A percentile compares a stretch with the other conserved stretches of the same genome.
These are phyloP conservation scores for Alternaria triticina DNA, from an alignment of 2,329 filamentous ascomycete species.

Conservation along the genomic window DNA sequence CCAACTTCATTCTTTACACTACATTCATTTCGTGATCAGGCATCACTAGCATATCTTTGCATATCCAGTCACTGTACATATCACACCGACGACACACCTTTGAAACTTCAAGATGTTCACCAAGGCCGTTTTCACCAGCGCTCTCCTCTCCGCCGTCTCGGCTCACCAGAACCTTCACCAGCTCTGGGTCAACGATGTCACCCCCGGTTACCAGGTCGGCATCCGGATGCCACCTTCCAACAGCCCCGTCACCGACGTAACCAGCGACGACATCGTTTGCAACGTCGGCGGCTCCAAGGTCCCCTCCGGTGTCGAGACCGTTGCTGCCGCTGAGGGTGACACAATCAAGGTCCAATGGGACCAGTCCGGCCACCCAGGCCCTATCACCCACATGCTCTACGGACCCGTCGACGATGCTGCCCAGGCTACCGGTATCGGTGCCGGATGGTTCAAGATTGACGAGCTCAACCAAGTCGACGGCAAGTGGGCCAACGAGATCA, in stretches of 20 bases:
- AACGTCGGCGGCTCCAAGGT: conserved; percentile 40
- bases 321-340: conserved; percentile 38
- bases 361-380: conserved; percentile 42
- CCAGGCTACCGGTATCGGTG: conserved; percentile 37
- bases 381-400: conserved; percentile 45
- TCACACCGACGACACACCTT: not conserved
- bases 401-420: conserved; percentile 62
- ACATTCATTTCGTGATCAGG: conserved; percentile 34
- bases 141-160: conserved; percentile 35
- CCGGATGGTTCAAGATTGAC: conserved; percentile 49
- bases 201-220: conserved; percentile 40
- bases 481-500: conserved; percentile 46
- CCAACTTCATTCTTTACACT: conserved; percentile 20
- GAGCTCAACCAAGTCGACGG: conserved; percentile 35
- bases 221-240: conserved; percentile 45
- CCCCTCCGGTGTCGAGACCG: conserved; percentile 34
- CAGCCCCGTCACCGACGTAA: conserved; percentile 43
- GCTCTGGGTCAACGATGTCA: conserved; percentile 39
- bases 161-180: conserved; percentile 44
- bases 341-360: conserved; percentile 44
- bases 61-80: conserved; percentile 16
- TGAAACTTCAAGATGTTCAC: conserved; percentile 37
- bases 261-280: conserved; percentile 42
- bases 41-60: conserved; percentile 13
- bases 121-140: conserved; percentile 33